phyloP scores from a whole-genome alignment of 1,139 yeast genomes.

The Candida sojae region DNA sequence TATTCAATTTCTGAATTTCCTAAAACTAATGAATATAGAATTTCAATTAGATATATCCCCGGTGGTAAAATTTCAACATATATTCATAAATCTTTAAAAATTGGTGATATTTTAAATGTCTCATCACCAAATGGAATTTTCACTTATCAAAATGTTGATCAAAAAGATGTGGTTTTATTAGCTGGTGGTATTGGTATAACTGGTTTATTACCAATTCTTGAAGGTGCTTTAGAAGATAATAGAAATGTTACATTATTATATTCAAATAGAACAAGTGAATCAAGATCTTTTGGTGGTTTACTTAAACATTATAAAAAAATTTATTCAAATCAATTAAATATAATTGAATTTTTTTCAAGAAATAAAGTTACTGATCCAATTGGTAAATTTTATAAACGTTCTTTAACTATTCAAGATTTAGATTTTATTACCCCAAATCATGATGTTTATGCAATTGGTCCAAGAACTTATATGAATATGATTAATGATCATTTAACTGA shows the following conservation, averaged over 20 bases:
- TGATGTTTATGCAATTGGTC: slow-evolving; percentile 37
- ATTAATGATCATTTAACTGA: slow-evolving; percentile 18
- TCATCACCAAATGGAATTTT: slow-evolving; percentile 60
- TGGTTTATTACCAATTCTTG: slow-evolving; percentile 56
- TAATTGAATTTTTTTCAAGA: slow-evolving; percentile 24
- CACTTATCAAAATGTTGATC: slow-evolving; percentile 23
- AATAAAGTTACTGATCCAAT: slow-evolving; percentile 10
- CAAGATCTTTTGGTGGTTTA: slow-evolving; percentile 30
- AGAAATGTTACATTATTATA: slow-evolving; percentile 28
- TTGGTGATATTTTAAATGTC: slow-evolving; percentile 47
- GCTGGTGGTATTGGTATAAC: slow-evolving; percentile 74
- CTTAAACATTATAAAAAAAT: slow-evolving; percentile 19
- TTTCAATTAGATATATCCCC: slow-evolving; percentile 49
- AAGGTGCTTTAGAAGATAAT: slow-evolving; percentile 32
- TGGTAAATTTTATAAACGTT: slow-evolving; percentile 6
- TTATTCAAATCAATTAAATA: slow-evolving; percentile 19
- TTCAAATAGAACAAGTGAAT: slow-evolving; percentile 26
- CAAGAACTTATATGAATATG: slow-evolving; percentile 32
- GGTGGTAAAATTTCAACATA: slow-evolving; percentile 54
- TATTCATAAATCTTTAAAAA: slow-evolving; percentile 48
- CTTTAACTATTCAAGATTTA: slow-evolving; percentile 17
- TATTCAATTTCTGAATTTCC: slow-evolving; percentile 49
- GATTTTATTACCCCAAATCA: slow-evolving; percentile 16
- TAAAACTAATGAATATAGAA: slow-evolving; percentile 41
- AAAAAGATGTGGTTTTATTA: slow-evolving; percentile 43